Conservation (phyloP, 2,329 filamentous ascomycete genomes). For the Microdochium nivale region DNA sequence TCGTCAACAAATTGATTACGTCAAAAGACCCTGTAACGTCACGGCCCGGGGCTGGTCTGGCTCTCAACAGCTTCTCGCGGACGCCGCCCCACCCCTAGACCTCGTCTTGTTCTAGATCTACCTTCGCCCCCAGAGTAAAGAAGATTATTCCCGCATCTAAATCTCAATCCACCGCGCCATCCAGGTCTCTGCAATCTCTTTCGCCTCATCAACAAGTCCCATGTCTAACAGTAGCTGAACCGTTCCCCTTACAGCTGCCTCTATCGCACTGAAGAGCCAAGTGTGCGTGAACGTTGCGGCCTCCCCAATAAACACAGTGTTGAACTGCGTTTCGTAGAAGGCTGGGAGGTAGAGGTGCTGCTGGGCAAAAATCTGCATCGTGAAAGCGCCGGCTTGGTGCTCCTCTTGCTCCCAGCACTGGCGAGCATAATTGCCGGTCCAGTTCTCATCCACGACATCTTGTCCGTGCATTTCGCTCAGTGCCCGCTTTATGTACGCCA, state of each 20-base stretch:
- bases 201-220: constrained; percentile 62
- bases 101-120: too few relatives aligned
- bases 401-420: constrained; percentile 59
- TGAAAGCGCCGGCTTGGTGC: constrained; percentile 55
- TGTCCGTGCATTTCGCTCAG: constrained; percentile 63
- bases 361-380: constrained; percentile 50
- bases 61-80: too few relatives aligned
- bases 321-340: constrained; percentile 63
- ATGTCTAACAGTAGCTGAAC: constrained; percentile 56
- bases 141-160: too few relatives aligned
- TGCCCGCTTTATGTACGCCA: constrained; percentile 52
- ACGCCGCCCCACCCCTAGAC: too few relatives aligned
- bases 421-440: constrained; percentile 55
- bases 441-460: constrained; percentile 49
- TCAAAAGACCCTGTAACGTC: too few relatives aligned
- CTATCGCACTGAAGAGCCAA: constrained; percentile 60
- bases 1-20: too few relatives aligned
- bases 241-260: constrained; percentile 57
- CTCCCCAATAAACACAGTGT: constrained; percentile 62
- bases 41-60: too few relatives aligned
- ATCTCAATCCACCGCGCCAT: constrained; percentile 59
- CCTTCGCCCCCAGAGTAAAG: too few relatives aligned
- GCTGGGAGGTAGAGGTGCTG: constrained; percentile 63
- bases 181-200: constrained; percentile 54
- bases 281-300: constrained; percentile 66